Evolutionary conservation across 2,329 filamentous ascomycete genomes (phyloP).

Genomic region (Beauveria rudraprayagi): DNA sequence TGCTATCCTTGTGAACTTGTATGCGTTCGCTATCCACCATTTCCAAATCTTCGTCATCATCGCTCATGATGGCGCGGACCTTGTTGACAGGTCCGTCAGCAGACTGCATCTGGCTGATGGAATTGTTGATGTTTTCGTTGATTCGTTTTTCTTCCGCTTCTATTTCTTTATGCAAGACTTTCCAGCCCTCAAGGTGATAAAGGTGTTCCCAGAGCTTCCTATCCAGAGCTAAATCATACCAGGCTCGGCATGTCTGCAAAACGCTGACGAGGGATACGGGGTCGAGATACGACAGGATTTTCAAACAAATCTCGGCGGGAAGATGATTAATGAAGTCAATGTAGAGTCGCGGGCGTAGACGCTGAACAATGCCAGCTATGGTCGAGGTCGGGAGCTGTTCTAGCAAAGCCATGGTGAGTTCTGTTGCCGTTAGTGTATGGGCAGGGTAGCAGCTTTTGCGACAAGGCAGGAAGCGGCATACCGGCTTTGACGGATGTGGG

Average conservation of each 20-base stretch:
- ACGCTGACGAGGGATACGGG: slow-evolving; percentile 72
- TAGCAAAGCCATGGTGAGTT: slow-evolving; percentile 72
- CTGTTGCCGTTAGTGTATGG: slow-evolving; percentile 33
- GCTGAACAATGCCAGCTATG: slow-evolving; percentile 72
- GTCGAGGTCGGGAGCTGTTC: slow-evolving; percentile 71
- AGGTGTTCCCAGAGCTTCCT: slow-evolving; percentile 77
- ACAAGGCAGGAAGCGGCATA: slow-evolving; percentile 23
- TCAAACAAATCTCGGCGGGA: slow-evolving; percentile 82
- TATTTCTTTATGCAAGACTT: slow-evolving; percentile 59
- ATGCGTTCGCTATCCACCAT: slow-evolving; percentile 34
- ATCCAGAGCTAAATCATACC: slow-evolving; percentile 76
- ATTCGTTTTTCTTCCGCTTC: slow-evolving; percentile 54
- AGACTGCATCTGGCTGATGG: slow-evolving; percentile 34
- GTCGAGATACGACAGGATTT: slow-evolving; percentile 81
- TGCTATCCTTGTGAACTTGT: slow-evolving; percentile 18
- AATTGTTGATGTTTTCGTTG: slow-evolving; percentile 35
- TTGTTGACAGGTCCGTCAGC: slow-evolving; percentile 47
- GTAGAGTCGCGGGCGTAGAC: slow-evolving; percentile 74
- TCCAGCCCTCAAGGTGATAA: slow-evolving; percentile 83
- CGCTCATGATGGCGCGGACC: slow-evolving; percentile 44
- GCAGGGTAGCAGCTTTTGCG: background rate
- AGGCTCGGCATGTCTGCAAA: slow-evolving; percentile 69
- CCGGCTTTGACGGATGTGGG: slow-evolving; percentile 42
- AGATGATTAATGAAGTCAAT: slow-evolving; percentile 85
- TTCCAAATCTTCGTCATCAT: slow-evolving; percentile 44